phyloP scores from a whole-genome alignment of 176 grass and related monocot genomes.

The Otatea glauca region DNA sequence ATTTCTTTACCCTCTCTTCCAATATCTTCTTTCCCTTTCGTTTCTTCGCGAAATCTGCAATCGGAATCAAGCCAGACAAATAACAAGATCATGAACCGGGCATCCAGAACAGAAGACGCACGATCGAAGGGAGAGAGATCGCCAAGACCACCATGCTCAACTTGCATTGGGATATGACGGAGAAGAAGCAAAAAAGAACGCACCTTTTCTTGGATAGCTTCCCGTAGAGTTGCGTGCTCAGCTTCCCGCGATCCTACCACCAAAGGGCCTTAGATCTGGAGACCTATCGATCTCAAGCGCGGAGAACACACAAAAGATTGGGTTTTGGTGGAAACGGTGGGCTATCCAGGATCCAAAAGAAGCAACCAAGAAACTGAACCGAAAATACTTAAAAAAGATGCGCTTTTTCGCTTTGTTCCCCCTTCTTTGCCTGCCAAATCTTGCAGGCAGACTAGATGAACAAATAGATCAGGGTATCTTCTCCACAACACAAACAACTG shows the following conservation, averaged over 20 bases:
- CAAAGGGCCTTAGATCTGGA: constrained; percentile 53
- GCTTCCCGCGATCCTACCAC: constrained; percentile 37
- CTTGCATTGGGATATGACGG: constrained; percentile 46
- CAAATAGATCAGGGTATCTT: constrained; percentile 42
- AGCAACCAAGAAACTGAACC: constrained; percentile 52
- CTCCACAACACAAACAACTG: constrained; percentile 8
- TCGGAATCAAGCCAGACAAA: constrained; percentile 20
- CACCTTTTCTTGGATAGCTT: constrained; percentile 45
- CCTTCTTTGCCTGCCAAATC: constrained; percentile 30
- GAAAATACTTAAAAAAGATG: constrained; percentile 38
- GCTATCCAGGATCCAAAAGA: constrained; percentile 52
- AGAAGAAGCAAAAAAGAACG: constrained; percentile 40
- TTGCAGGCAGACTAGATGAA: constrained; percentile 29
- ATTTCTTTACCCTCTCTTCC: neutral
- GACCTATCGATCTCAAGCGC: constrained; percentile 43
- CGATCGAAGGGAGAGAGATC: constrained; percentile 41
- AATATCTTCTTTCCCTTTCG: constrained; percentile 5
- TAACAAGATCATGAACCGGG: constrained; percentile 29
- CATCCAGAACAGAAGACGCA: constrained; percentile 15
- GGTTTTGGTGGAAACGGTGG: constrained; percentile 51
- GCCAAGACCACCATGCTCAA: constrained; percentile 13
- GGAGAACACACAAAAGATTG: constrained; percentile 39
- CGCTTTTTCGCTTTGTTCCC: constrained; percentile 34
- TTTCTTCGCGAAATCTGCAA: constrained; percentile 37
- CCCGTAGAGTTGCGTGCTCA: neutral